These are phyloP conservation scores for Thermothelomyces thermophilus DNA, from an alignment of 2,329 filamentous ascomycete species.

Conservation along the genomic window DNA sequence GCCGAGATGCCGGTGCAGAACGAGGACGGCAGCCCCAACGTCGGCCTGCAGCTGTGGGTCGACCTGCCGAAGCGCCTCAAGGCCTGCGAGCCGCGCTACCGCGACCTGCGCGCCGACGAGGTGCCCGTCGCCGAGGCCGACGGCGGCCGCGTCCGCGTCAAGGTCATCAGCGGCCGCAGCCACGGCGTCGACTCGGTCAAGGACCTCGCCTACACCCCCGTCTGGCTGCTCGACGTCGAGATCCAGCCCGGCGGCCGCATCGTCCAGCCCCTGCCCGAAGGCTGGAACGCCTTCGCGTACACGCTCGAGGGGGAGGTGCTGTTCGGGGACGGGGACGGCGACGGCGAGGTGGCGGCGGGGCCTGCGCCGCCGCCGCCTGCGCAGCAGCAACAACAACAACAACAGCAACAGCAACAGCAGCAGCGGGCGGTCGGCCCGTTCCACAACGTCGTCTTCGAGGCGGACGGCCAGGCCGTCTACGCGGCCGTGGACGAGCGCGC, in stretches of 20 bases:
- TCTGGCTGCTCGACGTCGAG: constrained; percentile 87
- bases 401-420: too few relatives aligned
- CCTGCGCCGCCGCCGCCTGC: too few relatives aligned
- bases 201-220: constrained; percentile 90
- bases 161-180: constrained; percentile 82
- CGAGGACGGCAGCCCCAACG: constrained; percentile 65
- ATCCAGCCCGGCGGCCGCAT: constrained; percentile 74
- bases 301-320: constrained; percentile 65
- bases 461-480: constrained; percentile 67
- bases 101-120: constrained; percentile 71
- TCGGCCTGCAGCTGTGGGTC: constrained; percentile 93
- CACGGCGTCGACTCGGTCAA: constrained; percentile 81
- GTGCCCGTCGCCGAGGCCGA: constrained; percentile 70
- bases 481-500: constrained; percentile 62
- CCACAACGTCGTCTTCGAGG: constrained; percentile 85
- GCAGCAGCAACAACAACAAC: too few relatives aligned
- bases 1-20: constrained; percentile 81
- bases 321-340: too few relatives aligned
- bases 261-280: constrained; percentile 65
- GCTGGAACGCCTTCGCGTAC: constrained; percentile 90
- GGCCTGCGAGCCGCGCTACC: constrained; percentile 83
- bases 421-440: constrained; percentile 57
- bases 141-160: constrained; percentile 67
- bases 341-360: too few relatives aligned
- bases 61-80: constrained; percentile 80